Evolutionary conservation across 768 basidiomycete species (phyloP), one percentile per base, ranked within the genome.

Genomic region (Amyloporia xantha): DNA sequence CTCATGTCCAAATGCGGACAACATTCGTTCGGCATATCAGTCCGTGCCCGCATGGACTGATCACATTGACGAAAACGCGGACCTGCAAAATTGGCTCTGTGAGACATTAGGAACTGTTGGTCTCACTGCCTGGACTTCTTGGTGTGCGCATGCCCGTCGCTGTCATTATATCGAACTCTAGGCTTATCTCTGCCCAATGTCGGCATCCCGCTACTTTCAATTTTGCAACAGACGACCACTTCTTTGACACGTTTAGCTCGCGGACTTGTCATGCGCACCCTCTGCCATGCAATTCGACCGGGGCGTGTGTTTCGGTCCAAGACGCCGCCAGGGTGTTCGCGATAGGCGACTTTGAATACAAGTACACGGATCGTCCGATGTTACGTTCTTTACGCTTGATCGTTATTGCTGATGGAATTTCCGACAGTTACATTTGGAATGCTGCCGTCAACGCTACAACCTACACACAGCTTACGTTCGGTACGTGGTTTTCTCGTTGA

Each of bases 201-300:
- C 26, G 24, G 26, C 24, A 44, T 23, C 15, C 28, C 42, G 15
- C 17, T 33, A 27, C 20, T 11, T 20, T 13, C 41, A 9, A n/a
- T 17, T 10, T 39, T 6, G 11, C 26, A 11, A 4, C 49, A 73
- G 71, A 73, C 51, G 72, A 77, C 48, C 76, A 75, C 49, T 77
- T 69, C 62, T 77, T 77, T 56, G 75, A 77, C 55, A 71, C 71
- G n/a, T 73, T 77, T 58, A 70, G 64, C 15, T 73, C 76, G 3
- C 61, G 75, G 41, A 75, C 72, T 1, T 77, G 75, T 52, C 59
- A 72, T 47, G 69, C 68, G 1, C 72, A 72, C 47, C 59, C 68
- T 0, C 59, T 77, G 12, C 75, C 75, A 0, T 77, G 75, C 50
- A 77, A 75, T 48, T 52, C 62, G 9, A 65, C 59, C 3, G 70